A percentile compares a stretch with the other conserved stretches of the same genome.
These are phyloP conservation scores for Lobulomyces angularis DNA, from an alignment of 192 early-diverging fungal species.

Conservation along the genomic window DNA sequence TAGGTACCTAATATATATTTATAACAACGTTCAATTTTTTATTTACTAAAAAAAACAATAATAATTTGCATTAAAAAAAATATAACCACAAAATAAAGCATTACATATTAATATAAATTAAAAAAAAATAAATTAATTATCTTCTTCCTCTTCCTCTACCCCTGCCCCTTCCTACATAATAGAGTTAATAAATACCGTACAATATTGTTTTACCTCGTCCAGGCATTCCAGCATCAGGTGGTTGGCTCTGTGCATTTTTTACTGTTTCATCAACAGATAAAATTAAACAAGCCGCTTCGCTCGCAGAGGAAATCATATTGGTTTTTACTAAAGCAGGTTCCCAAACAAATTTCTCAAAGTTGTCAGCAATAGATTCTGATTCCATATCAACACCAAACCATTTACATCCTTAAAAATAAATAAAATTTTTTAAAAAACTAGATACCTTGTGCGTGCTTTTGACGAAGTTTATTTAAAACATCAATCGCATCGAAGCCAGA, in stretches of 20 bases:
- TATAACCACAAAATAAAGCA: no score
- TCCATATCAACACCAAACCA: slow-evolving; percentile 95
- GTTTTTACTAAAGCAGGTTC: slow-evolving; percentile 96
- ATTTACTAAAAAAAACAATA: no score
- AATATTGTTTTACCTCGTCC: no score
- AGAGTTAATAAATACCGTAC: no score
- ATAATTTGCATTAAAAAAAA: no score
- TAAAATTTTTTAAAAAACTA: neutral
- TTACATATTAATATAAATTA: no score
- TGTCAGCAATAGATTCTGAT: slow-evolving; percentile 73
- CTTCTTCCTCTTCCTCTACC: no score
- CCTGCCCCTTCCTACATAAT: no score
- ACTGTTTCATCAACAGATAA: slow-evolving; percentile 96
- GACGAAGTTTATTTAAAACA: slow-evolving; percentile 91
- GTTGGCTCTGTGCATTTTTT: slow-evolving; percentile 74
- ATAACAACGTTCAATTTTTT: no score
- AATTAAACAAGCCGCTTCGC: slow-evolving; percentile 92
- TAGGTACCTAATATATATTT: no score
- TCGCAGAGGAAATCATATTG: slow-evolving; percentile 84
- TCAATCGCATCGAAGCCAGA: slow-evolving; percentile 98
- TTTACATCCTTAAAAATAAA: slow-evolving; percentile 33
- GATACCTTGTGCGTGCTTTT: slow-evolving; percentile 69
- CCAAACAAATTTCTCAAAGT: slow-evolving; percentile 92
- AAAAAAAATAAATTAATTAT: no score
- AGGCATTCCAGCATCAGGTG: slow-evolving; percentile 54